Conservation (phyloP, 2,329 filamentous ascomycete species). For the Lomentospora prolificans region DNA sequence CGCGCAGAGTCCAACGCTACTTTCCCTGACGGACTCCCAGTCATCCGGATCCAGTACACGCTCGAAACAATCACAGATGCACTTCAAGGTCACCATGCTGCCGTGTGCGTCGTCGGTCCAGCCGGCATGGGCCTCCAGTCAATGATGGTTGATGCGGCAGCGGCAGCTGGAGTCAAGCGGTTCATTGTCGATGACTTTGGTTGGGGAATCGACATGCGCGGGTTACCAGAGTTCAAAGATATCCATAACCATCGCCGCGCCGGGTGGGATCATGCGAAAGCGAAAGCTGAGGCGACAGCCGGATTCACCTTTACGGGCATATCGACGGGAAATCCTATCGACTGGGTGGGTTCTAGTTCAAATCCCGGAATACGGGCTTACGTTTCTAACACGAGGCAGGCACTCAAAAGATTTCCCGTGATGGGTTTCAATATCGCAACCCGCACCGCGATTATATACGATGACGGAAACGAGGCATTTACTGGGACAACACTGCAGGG, state of each 20-base stretch:
- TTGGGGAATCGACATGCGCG: constrained; percentile 15
- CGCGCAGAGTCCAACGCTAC: constrained; percentile 17
- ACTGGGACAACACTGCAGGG: constrained; percentile 11
- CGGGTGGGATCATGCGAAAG: constrained; percentile 7
- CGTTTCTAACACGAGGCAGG: no score
- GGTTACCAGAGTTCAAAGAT: constrained; percentile 23
- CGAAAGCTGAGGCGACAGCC: constrained; percentile 14
- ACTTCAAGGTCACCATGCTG: constrained; percentile 13
- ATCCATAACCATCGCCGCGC: not conserved
- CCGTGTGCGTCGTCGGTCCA: constrained; percentile 29
- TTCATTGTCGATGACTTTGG: constrained; percentile 42
- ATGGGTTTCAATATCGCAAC: constrained; percentile 32
- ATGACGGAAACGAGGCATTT: constrained; percentile 11
- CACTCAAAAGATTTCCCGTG: constrained; percentile 19
- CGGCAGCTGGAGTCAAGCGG: constrained; percentile 40
- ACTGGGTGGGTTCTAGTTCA: constrained; percentile 6
- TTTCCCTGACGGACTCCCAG: constrained; percentile 19
- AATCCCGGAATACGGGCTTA: no score
- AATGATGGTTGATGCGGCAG: constrained; percentile 39
- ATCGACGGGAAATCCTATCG: constrained; percentile 33
- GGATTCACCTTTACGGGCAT: constrained; percentile 41
- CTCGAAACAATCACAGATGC: constrained; percentile 17
- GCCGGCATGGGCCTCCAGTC: constrained; percentile 29
- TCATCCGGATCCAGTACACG: constrained; percentile 18
- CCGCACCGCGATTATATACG: constrained; percentile 21